phyloP scores from a whole-genome alignment of 1,284 basidiomycete species.

The Bjerkandera adusta region DNA sequence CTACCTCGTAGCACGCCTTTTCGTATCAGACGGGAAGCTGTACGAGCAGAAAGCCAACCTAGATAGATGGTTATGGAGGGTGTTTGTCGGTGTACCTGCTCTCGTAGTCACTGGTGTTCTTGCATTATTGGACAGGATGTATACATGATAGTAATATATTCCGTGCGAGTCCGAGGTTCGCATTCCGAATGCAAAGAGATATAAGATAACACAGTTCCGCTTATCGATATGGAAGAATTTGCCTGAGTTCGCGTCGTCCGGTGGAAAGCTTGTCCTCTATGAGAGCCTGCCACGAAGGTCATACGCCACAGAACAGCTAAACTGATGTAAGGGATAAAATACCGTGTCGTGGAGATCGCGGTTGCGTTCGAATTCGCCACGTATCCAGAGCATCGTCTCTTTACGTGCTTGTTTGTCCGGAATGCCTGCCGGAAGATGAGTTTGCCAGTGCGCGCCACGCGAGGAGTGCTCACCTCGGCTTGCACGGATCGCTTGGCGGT shows the following conservation, averaged over 20 bases:
- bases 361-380: slow-evolving; percentile 67
- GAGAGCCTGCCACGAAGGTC: slow-evolving; percentile 20
- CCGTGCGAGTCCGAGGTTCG: too few species aligned
- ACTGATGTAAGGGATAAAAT: slow-evolving; percentile 15
- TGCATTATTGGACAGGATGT: too few species aligned
- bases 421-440: slow-evolving; percentile 45
- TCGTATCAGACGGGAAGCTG: background rate
- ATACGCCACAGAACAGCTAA: slow-evolving; percentile 1
- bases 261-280: slow-evolving; percentile 38
- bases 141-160: too few species aligned
- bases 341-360: slow-evolving; percentile 57
- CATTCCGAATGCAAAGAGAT: too few species aligned
- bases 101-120: too few species aligned
- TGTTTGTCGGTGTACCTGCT: too few species aligned
- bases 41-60: too few species aligned
- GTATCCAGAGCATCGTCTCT: slow-evolving; percentile 72
- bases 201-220: background rate
- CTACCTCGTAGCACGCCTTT: background rate
- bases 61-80: too few species aligned
- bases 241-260: slow-evolving; percentile 52
- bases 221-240: slow-evolving; percentile 35
- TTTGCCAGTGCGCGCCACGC: slow-evolving; percentile 11
- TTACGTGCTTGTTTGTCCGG: slow-evolving; percentile 54
- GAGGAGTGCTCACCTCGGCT: slow-evolving; percentile 50
- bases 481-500: slow-evolving; percentile 63